These are phyloP conservation scores for Apophysomyces trapeziformis DNA, from an alignment of 371 early-diverging fungal genomes.

Conservation along the genomic window DNA sequence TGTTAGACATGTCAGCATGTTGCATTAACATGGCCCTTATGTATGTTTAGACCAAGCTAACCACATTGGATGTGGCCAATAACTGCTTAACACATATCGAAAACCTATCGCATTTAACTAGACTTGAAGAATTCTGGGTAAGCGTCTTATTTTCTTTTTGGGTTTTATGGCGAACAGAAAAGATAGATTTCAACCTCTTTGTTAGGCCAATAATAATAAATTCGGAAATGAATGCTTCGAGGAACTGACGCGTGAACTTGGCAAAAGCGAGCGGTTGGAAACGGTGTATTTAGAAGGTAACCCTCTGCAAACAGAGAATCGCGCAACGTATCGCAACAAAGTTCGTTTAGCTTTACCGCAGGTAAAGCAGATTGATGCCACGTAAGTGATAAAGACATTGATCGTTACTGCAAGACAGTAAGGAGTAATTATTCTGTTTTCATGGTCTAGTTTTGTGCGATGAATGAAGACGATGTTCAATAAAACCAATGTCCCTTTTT, in stretches of 20 bases:
- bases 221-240: slow-evolving; percentile 71
- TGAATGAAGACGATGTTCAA: neutral
- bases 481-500: neutral
- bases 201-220: slow-evolving; percentile 81
- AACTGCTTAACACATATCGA: slow-evolving; percentile 83
- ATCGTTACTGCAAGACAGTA: neutral
- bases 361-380: slow-evolving; percentile 93
- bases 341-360: slow-evolving; percentile 86
- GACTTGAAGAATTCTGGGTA: slow-evolving; percentile 93
- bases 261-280: slow-evolving; percentile 58
- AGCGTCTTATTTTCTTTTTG: neutral
- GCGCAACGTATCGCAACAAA: slow-evolving; percentile 87
- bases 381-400: slow-evolving; percentile 29
- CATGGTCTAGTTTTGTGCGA: slow-evolving; percentile 5
- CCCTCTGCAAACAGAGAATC: slow-evolving; percentile 81
- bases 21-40: neutral
- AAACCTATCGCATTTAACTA: slow-evolving; percentile 69
- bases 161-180: too few relatives aligned
- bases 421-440: neutral
- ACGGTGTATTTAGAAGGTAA: slow-evolving; percentile 97
- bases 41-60: slow-evolving; percentile 59
- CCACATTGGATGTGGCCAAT: slow-evolving; percentile 83
- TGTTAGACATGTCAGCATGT: neutral
- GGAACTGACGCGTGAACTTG: slow-evolving; percentile 79
- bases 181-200: neutral